Evolutionary conservation across 2,329 filamentous ascomycete species (phyloP), one percentile per base, ranked within the genome.

Genomic region (Ophiocordyceps camponoti-saundersi): DNA sequence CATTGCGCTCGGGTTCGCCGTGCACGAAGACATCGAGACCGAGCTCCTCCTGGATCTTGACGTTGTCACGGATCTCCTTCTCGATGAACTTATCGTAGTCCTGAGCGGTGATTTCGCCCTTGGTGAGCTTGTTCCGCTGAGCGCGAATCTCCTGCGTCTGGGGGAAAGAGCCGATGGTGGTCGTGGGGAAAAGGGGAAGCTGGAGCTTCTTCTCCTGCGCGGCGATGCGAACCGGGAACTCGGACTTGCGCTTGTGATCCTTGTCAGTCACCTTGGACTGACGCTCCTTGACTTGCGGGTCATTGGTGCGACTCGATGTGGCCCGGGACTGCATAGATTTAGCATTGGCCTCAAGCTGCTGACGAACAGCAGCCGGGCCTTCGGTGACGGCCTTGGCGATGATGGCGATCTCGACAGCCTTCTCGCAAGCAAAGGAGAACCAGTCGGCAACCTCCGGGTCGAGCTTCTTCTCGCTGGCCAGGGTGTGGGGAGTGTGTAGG

Each of bases 51-150:
- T 98, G 92, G 68, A 96, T 85, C 76, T 88, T 85, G 70, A 98
- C 79, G 63, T 90, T 87, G 53, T 93, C 82, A 61, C 87, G 75
- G 59, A 98, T 98, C 79, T 98, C 92, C 77, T 94, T 85, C 79
- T 96, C 86, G 59, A 98, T 98, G 78, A 98, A 98, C 69, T 86
- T 85, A 74, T 98, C 92, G 70, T 98, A 98, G 73, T 96, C 73
- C 63, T 82, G 77, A 58, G 81, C 75, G 46, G 82, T 89, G 68
- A 98, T 96, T 70, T 96, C 89, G 63, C 84, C 85, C 82, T 98
- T 98, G 77, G 89, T 94, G 75, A 95, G 87, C 78, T 92, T 95
- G 80, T 92, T 94, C 63, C 92, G 85, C 72, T 89, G 81, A 59
- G 93, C 72, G 72, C 92, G 88, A 72, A 98, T 98, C 69, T 96